These are phyloP conservation scores for Ilyonectria destructans DNA, from an alignment of 2,329 filamentous ascomycete species.

Conservation along the genomic window DNA sequence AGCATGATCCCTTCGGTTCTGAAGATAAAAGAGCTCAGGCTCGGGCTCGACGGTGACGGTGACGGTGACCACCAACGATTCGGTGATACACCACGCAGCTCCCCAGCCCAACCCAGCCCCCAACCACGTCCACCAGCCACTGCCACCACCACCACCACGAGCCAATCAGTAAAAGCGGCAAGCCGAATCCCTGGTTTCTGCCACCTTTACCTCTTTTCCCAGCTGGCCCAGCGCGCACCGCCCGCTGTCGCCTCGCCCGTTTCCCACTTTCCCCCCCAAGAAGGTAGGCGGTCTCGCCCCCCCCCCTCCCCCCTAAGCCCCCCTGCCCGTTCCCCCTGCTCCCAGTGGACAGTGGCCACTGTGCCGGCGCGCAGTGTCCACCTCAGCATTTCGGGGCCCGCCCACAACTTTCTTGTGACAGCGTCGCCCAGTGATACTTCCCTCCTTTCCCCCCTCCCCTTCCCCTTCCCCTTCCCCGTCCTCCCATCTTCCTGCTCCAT, in stretches of 20 bases:
- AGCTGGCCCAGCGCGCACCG: constrained; percentile 6
- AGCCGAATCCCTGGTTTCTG: constrained; percentile 45
- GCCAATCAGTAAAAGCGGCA: constrained; percentile 57
- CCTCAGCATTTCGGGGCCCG: constrained; percentile 54
- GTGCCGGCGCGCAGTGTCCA: constrained; percentile 45
- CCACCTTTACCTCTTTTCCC: constrained; percentile 41
- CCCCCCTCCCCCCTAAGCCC: constrained; percentile 37
- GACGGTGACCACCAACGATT: constrained; percentile 24
- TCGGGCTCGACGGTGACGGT: constrained; percentile 24
- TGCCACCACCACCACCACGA: constrained; percentile 53
- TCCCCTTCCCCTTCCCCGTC: constrained; percentile 48
- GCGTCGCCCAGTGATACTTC: constrained; percentile 55
- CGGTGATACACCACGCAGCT: constrained; percentile 22
- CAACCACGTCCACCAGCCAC: constrained; percentile 35
- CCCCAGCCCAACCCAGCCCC: constrained; percentile 41
- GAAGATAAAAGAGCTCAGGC: constrained; percentile 27
- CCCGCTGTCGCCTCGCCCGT: constrained; percentile 38
- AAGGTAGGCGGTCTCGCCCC: constrained; percentile 49
- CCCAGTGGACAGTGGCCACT: constrained; percentile 33
- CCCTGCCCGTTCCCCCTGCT: constrained; percentile 32
- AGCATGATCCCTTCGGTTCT: neutral
- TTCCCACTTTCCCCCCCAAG: constrained; percentile 35
- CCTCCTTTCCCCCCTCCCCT: constrained; percentile 52
- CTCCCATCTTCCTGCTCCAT: constrained; percentile 50
- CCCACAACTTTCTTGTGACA: constrained; percentile 57